Evolutionary conservation across 2,329 filamentous ascomycete genomes (phyloP).

Genomic region (Rutstroemia sp.): DNA sequence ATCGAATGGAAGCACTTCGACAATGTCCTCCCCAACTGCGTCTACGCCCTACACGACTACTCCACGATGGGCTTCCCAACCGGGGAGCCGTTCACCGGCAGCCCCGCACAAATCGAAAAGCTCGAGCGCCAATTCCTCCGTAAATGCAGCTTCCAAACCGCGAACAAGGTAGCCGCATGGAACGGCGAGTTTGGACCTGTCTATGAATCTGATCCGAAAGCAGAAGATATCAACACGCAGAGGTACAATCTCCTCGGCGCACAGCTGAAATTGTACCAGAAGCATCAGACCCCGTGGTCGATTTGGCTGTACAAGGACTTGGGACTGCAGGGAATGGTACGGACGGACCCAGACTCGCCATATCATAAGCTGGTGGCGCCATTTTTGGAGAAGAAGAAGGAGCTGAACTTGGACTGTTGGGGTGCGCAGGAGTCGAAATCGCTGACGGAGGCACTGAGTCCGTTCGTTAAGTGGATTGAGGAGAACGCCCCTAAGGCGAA

Average conservation of each 20-base stretch:
- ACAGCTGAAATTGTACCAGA: conserved; percentile 44
- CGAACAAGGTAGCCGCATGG: conserved; percentile 37
- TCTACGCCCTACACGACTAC: conserved; percentile 49
- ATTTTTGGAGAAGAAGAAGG: conserved; percentile 49
- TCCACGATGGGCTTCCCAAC: conserved; percentile 41
- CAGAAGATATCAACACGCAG: conserved; percentile 34
- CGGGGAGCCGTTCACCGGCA: conserved; percentile 36
- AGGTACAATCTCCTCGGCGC: conserved; percentile 39
- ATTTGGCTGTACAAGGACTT: conserved; percentile 56
- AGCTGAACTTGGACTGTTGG: conserved; percentile 48
- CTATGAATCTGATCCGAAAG: conserved; percentile 31
- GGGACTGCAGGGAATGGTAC: conserved; percentile 48
- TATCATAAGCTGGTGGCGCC: conserved; percentile 44
- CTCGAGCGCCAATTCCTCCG: conserved; percentile 35
- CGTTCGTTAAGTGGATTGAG: conserved; percentile 28
- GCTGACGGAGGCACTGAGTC: conserved; percentile 21
- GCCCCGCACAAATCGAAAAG: conserved; percentile 35
- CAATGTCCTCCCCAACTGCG: conserved; percentile 38
- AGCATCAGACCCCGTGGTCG: conserved; percentile 45
- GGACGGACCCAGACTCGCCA: conserved; percentile 33
- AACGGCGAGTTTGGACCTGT: conserved; percentile 45
- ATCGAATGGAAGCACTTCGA: conserved; percentile 42
- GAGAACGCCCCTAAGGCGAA: conserved; percentile 35
- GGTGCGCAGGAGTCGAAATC: conserved; percentile 34
- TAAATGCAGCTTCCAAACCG: conserved; percentile 38